A percentile compares a stretch with the other conserved stretches of the same genome.
These are phyloP conservation scores for Colletotrichum liriopes DNA, from an alignment of 2,329 filamentous ascomycete genomes.

Conservation along the genomic window DNA sequence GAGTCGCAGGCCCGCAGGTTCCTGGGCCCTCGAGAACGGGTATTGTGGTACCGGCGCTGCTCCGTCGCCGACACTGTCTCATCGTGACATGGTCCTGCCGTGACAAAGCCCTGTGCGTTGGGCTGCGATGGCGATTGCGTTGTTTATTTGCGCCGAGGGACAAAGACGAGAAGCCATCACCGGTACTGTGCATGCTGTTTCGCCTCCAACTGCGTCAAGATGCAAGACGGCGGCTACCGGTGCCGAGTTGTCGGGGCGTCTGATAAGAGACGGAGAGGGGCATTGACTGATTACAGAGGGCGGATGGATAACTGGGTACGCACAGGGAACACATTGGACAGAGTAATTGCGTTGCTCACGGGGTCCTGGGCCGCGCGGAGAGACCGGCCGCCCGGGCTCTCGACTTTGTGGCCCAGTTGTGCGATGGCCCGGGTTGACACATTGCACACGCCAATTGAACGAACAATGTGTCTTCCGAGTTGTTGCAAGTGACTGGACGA, in stretches of 20 bases:
- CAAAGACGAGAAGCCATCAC: background rate
- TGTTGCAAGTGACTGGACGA: background rate
- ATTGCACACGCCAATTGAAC: background rate
- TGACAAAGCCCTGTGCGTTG: slow-evolving; percentile 8
- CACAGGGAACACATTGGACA: slow-evolving; percentile 15
- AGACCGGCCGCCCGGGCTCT: slow-evolving; percentile 20
- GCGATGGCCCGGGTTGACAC: background rate
- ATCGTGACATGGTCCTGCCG: background rate
- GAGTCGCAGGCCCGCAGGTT: background rate
- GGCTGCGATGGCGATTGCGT: background rate
- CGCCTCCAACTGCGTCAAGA: slow-evolving; percentile 9
- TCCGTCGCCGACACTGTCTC: slow-evolving; percentile 2
- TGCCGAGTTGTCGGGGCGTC: slow-evolving; percentile 31
- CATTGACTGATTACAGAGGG: slow-evolving; percentile 21
- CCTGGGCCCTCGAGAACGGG: slow-evolving; percentile 5
- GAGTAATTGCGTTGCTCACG: slow-evolving; percentile 7
- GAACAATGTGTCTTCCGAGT: background rate
- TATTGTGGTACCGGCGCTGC: slow-evolving; percentile 22
- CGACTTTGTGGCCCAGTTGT: background rate
- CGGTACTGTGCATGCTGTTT: slow-evolving; percentile 14
- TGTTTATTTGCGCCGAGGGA: slow-evolving; percentile 14
- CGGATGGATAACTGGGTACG: slow-evolving; percentile 32
- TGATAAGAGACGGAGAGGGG: slow-evolving; percentile 20
- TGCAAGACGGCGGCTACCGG: slow-evolving; percentile 16
- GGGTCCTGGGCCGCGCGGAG: slow-evolving; percentile 23